Base-by-base conservation (phyloP, 2,329 filamentous ascomycete species). In the Fusarium dlaminii region DNA sequence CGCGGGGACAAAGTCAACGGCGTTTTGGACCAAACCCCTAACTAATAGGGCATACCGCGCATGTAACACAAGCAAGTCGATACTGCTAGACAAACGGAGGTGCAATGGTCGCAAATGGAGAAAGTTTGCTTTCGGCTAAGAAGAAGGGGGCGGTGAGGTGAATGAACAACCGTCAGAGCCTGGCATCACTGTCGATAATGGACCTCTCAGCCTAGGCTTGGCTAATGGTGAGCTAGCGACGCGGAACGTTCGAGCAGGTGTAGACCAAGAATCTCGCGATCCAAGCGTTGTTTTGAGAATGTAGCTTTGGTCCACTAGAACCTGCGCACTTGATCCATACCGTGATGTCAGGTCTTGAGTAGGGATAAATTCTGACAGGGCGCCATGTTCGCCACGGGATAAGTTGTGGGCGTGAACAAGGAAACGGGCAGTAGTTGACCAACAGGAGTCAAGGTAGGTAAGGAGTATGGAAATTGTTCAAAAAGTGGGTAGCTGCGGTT, bases 31-130 rank as follows among this genome's bases (percentile, higher is more conserved):
- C 8, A 20, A 48, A n/a, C 13, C 9, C 6, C 20, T 7, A 13
- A 10, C 20, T 4, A 5, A 5, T 12, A 4, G 12, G 4, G 30
- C 30, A 9, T 27, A n/a, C 17, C 8, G 6, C n/a, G n/a, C n/a
- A 51, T 14, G 17, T 11, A 34, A 24, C 30, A 14, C 22, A 24
- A 18, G 48, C 11, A 20, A 36, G 3, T 24, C 30, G n/a, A 52
- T 22, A 12, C 13, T 22, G 9, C 32, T 15, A 5, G 2, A 5
- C 9, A 52, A 52, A 18, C 13, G 7, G n/a, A 22, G 32, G 9
- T 32, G 6, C 18, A 24, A 15, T 37, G 15, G 15, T 32, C 29
- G 22, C 8, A 32, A 11, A 9, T 32, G n/a, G 12, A 37, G n/a
- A 3, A 15, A 37, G 13, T 11, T 27, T 52, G 32, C n/a, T 27